Conservation (phyloP, 768 basidiomycete species). For the Auricularia heimuer region DNA sequence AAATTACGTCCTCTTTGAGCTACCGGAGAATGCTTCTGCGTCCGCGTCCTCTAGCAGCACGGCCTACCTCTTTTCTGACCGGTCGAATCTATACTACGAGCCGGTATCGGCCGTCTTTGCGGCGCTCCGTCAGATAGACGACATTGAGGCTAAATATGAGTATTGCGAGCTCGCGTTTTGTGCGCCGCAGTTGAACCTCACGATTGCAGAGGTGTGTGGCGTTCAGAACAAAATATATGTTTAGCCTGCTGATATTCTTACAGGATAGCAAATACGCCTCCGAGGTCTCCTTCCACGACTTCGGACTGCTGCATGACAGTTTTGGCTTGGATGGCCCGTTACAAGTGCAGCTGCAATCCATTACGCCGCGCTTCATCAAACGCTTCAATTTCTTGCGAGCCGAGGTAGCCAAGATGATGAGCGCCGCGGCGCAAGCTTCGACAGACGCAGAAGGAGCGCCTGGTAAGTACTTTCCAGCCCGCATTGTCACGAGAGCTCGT, state of each 20-base stretch:
- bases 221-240: neutral
- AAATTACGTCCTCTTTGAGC: neutral
- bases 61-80: slow-evolving; percentile 47
- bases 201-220: slow-evolving; percentile 50
- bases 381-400: neutral
- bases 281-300: neutral
- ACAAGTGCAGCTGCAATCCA: neutral
- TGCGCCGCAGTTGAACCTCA: slow-evolving; percentile 58
- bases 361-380: neutral
- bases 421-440: neutral
- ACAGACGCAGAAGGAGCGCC: neutral
- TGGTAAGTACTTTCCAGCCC: neutral
- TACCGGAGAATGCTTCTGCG: neutral
- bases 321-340: neutral
- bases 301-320: neutral
- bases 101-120: slow-evolving; percentile 61
- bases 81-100: slow-evolving; percentile 69
- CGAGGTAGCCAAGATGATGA: neutral
- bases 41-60: slow-evolving; percentile 6
- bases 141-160: slow-evolving; percentile 35
- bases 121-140: slow-evolving; percentile 55
- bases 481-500: too few species aligned
- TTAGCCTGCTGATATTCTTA: slow-evolving; percentile 17
- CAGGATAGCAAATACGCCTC: slow-evolving; percentile 19
- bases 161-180: slow-evolving; percentile 50